Evolutionary conservation across 371 early-diverging fungal genomes (phyloP), one percentile per base, ranked within the genome.

Genomic region (Dichotomocladium elegans): DNA sequence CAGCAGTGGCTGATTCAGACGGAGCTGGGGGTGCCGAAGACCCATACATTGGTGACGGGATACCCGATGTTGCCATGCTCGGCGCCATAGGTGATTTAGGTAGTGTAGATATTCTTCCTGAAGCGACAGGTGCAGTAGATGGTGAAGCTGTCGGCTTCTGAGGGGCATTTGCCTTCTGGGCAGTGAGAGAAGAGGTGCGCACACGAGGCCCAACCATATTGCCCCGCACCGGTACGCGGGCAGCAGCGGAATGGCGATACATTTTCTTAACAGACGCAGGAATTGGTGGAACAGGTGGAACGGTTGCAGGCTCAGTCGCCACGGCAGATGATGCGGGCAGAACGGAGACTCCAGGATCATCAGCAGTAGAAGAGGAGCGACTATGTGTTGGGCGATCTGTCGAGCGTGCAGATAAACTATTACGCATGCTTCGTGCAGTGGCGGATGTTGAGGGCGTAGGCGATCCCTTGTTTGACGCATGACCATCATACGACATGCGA

Each of bases 401-500:
- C 3, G 53, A 52, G 3, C 52, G 57, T 10, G 53, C 26, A 9
- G 59, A 55, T 7, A 42, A 40, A 49, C 60, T 59, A 41, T 29
- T 55, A 19, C 51, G 54, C 37, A 50, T 51, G 17, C 42, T 45
- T 29, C 63, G 58, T 8, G 54, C 47, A 14, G 28, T 55, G 15
- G 42, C 42, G 7, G 64, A 64, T 19, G 56, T 19, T 4, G 64
- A 59, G 2, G 60, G 59, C 15, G 60, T 56, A 15, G 53, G 53
- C 10, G 63, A 63, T 22, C 55, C 35, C 19, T 47, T 59, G 19
- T 27, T 54, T 14, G 55, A 58, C 33, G 42, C 41, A 41, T 55
- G 41, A 2, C 64, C 57, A 34, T 64, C 64, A 42, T 51, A 55
- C 5, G 64, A 64, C 19, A 64, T 55, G 24, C 64, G 64, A 15